Conservation (phyloP, 73 alveolate genomes). For the Paramecium biaurelia region DNA sequence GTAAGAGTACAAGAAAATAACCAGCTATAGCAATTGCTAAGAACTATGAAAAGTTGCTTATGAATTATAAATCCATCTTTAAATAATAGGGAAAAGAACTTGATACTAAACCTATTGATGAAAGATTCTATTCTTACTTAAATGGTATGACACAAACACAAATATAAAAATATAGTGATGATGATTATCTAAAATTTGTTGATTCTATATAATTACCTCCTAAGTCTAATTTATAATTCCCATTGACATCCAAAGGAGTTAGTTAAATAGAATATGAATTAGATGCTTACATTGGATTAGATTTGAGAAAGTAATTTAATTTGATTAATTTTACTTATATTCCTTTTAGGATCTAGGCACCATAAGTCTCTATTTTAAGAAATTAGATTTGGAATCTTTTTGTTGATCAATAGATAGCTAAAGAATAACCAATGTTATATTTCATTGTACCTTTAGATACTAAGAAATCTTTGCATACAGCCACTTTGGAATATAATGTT, state of each 20-base stretch:
- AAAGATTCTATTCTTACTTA: background rate
- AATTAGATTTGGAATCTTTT: background rate
- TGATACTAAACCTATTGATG: background rate
- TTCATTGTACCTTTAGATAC: background rate
- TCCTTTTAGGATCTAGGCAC: background rate
- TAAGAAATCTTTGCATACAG: background rate
- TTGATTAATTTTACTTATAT: background rate
- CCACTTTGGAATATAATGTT: background rate
- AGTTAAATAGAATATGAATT: background rate
- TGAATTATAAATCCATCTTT: background rate
- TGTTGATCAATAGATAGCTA: background rate
- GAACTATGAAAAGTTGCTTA: background rate
- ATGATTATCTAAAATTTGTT: background rate
- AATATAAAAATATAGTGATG: background rate
- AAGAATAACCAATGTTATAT: background rate
- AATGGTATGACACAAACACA: background rate
- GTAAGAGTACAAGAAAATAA: background rate
- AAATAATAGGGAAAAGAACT: background rate
- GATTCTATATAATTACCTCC: background rate
- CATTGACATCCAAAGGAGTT: background rate
- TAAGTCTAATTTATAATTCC: background rate
- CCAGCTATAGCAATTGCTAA: background rate
- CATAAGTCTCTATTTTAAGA: background rate
- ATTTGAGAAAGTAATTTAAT: background rate
- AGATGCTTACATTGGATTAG: background rate